Evolutionary conservation across 805 yeast genomes (phyloP).

Genomic region (Candida tallmaniae): DNA sequence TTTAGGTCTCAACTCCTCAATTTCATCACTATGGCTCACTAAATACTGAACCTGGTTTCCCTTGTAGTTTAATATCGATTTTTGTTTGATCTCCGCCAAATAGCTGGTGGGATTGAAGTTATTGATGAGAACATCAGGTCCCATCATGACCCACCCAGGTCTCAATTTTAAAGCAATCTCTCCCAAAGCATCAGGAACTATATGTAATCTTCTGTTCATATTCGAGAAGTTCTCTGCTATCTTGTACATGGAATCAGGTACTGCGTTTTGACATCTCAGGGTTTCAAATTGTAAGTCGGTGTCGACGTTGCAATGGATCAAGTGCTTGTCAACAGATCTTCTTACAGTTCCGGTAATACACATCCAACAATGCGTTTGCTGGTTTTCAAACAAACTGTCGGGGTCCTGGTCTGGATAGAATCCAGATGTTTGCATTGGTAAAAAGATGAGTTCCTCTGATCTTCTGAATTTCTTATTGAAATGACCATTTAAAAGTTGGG

Average conservation of each 20-base stretch:
- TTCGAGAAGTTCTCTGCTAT: conserved; percentile 87
- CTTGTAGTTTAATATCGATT: conserved; percentile 26
- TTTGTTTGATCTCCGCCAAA: conserved; percentile 26
- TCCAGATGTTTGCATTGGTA: conserved; percentile 63
- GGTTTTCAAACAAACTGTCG: conserved; percentile 49
- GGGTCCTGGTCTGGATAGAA: conserved; percentile 55
- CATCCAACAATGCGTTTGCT: conserved; percentile 98
- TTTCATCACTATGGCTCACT: conserved; percentile 66
- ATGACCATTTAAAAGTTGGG: conserved; percentile 45
- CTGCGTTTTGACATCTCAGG: conserved; percentile 16
- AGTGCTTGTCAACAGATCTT: conserved; percentile 74
- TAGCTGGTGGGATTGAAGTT: conserved; percentile 48
- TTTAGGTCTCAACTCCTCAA: conserved; percentile 79
- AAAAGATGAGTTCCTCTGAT: conserved; percentile 83
- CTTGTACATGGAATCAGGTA: conserved; percentile 70
- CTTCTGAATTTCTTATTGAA: conserved; percentile 71
- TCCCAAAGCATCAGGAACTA: conserved; percentile 72
- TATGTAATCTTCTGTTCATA: conserved; percentile 77
- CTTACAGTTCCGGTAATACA: conserved; percentile 93
- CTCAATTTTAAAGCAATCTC: conserved; percentile 57
- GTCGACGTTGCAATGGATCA: conserved; percentile 89
- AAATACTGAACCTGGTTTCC: conserved; percentile 42
- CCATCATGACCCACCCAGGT: conserved; percentile 87
- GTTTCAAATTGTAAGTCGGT: conserved; percentile 77
- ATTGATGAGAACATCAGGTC: conserved; percentile 76